These are phyloP conservation scores for Phylloporus scabripes DNA, from an alignment of 768 basidiomycete species.

Conservation along the genomic window DNA sequence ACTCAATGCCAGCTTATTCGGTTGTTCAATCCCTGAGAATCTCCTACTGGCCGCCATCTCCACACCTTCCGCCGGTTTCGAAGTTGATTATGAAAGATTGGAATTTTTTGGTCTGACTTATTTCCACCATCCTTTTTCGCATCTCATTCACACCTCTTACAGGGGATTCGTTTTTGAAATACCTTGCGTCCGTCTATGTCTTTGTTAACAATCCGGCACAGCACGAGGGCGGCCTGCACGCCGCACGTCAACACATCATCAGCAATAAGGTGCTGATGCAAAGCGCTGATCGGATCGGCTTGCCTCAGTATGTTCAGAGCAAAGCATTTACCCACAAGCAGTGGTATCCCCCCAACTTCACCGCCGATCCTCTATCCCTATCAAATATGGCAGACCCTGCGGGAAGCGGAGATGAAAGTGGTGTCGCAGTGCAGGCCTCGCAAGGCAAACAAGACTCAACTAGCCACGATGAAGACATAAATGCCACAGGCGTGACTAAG, in stretches of 20 bases:
- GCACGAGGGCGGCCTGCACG: conserved; percentile 64
- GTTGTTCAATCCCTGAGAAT: conserved; percentile 54
- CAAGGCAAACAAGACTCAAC: conserved; percentile 9
- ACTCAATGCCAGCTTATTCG: conserved; percentile 64
- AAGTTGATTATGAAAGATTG: conserved; percentile 77
- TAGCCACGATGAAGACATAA: conserved; percentile 11
- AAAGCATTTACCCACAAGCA: conserved; percentile 61
- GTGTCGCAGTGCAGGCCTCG: conserved; percentile 7
- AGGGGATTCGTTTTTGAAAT: conserved; percentile 84
- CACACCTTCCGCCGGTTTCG: conserved; percentile 62
- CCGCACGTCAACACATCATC: conserved; percentile 61
- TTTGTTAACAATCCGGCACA: conserved; percentile 63
- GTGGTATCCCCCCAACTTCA: conserved; percentile 56
- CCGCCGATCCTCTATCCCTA: conserved; percentile 20
- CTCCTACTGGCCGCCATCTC: conserved; percentile 63
- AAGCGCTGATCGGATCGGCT: conserved; percentile 49
- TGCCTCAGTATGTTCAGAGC: conserved; percentile 70
- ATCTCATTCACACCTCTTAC: conserved; percentile 7
- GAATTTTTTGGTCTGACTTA: conserved; percentile 65
- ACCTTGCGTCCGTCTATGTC: conserved; percentile 65
- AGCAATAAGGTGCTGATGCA: conserved; percentile 64
- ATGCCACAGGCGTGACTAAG: conserved; percentile 7
- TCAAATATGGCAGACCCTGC: conserved; percentile 17
- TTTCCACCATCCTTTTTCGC: conserved; percentile 18
- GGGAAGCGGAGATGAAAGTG: conserved; percentile 29